Base-by-base conservation (phyloP, 2,329 filamentous ascomycete genomes). In the Geosmithia putterillii region DNA sequence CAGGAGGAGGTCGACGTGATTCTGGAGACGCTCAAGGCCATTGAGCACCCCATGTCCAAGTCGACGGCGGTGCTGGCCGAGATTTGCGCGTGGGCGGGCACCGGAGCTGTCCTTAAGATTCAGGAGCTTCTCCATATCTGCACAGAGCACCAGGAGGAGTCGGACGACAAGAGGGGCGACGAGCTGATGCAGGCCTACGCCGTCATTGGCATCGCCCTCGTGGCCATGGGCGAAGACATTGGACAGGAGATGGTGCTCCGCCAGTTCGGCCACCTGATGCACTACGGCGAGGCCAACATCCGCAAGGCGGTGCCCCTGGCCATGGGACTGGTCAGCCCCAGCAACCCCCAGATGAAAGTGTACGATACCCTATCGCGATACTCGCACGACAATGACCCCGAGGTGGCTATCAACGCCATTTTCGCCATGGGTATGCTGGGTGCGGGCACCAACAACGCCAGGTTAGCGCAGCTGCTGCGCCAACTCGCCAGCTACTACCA, bases 1-100 rank as follows among this genome's bases (percentile, higher is more conserved):
- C 92, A 98, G 64, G 92, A 98, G 62, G 90, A 96, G 61, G 92
- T 96, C n/a, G 92, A 98, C 55, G 90, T 96, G 45, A 89, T 96
- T 51, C 69, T 96, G 25, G 92, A 98, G 67, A 95, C 92, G 0
- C 74, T 98, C 44, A 98, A 96, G 70, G 92, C 86, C 21, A 88
- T 96, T 43, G 89, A 96, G 50, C 90, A 96, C 59, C 90, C 92
- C 20, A 94, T 95, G 81, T 86, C 89, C 18, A 92, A 92, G 65
- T 86, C 92, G n/a, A 95, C 90, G 2, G 85, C 86, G 1, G 86
- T 96, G 6, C 76, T 98, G 47, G 88, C 89, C 15, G 90, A 95
- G 57, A 94, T 96, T 44, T 98, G 94, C 58, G 92, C 92, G 4
- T 98, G 90, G 88, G 92, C 92, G 41, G 92, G 92, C 45, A 98